phyloP scores from a whole-genome alignment of 148 eudicot species.

The Heliosperma pusillum region DNA sequence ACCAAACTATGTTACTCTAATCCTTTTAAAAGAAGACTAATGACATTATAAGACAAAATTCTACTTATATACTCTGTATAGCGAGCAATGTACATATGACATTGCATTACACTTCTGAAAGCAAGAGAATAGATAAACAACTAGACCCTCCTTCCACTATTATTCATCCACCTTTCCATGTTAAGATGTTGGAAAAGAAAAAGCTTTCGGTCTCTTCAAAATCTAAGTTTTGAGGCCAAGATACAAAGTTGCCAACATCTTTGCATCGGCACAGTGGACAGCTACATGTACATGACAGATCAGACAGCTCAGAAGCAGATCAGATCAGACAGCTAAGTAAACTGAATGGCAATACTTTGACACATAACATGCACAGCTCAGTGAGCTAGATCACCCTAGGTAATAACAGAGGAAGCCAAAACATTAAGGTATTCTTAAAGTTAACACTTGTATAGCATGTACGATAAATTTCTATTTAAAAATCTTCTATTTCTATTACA shows the following conservation, averaged over 20 bases:
- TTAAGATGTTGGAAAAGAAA: not conserved
- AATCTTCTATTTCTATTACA: not conserved
- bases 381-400: not conserved
- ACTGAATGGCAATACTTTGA: not conserved
- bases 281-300: not conserved
- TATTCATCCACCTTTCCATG: not conserved
- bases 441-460: not conserved
- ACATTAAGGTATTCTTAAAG: not conserved
- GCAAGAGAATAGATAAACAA: not conserved
- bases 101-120: not conserved
- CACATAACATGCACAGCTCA: not conserved
- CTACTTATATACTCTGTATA: not conserved
- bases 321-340: not conserved
- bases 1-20: not conserved
- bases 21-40: not conserved
- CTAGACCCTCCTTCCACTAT: not conserved
- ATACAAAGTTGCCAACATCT: not conserved
- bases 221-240: not conserved
- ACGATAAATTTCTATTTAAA: not conserved
- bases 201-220: not conserved
- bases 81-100: not conserved
- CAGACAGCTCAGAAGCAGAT: not conserved
- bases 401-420: not conserved
- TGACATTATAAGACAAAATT: too few species aligned
- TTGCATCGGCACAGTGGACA: not conserved